Evolutionary conservation across 179 eudicot genomes (phyloP).

Genomic region (Silene vulgaris): DNA sequence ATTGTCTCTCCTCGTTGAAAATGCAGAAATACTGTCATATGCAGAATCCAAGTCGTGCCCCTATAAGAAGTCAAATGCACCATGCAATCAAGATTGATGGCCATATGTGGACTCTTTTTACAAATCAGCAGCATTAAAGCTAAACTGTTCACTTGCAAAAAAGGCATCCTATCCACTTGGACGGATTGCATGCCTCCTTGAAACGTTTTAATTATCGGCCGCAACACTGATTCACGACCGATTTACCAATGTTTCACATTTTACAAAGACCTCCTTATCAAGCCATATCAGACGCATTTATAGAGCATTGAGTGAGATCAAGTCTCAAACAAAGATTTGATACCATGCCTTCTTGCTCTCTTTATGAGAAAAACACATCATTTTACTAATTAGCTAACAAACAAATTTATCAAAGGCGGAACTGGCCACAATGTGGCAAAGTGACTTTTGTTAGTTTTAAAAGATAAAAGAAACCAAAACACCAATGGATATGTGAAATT

Average conservation of each 20-base stretch:
- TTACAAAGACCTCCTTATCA: not conserved
- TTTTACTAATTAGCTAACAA: not conserved
- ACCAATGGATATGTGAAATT: not conserved
- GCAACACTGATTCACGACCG: not conserved
- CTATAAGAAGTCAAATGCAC: constrained; percentile 29
- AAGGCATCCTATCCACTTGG: not conserved
- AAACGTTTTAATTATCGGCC: too few relatives aligned
- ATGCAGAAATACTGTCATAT: constrained; percentile 90
- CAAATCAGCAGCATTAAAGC: not conserved
- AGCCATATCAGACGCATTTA: too few relatives aligned
- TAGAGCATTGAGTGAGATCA: too few relatives aligned
- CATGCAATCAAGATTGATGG: constrained; percentile 10
- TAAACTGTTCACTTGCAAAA: not conserved
- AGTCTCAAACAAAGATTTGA: too few relatives aligned
- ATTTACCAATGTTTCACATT: not conserved
- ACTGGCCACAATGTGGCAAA: not conserved
- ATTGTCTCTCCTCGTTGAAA: constrained; percentile 83
- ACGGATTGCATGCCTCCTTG: not conserved
- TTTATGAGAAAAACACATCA: not conserved
- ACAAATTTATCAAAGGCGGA: not conserved
- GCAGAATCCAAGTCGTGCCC: constrained; percentile 96
- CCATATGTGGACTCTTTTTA: not conserved
- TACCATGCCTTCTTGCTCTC: too few relatives aligned
- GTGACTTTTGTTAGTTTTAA: not conserved
- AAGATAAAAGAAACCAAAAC: not conserved